Evolutionary conservation across 805 yeast species (phyloP).

Genomic region (Candida pseudofarinosa): DNA sequence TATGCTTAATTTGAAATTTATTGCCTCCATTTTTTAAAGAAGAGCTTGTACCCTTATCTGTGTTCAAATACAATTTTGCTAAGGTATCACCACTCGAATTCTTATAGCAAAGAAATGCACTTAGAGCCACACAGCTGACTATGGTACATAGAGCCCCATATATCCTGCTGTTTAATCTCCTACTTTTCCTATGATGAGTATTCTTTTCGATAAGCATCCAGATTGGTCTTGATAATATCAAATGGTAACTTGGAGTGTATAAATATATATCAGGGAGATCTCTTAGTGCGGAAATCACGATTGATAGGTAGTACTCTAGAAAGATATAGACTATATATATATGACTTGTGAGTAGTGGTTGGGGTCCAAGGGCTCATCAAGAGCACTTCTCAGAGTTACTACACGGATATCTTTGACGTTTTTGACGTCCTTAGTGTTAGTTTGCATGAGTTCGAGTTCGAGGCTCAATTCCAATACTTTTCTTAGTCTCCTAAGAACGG

Average conservation of each 20-base stretch:
- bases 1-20: slow-evolving; percentile 44
- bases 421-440: slow-evolving; percentile 10
- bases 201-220: not conserved
- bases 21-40: not conserved
- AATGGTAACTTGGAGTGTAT: not conserved
- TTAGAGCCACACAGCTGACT: not conserved
- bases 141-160: no score
- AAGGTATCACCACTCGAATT: not conserved
- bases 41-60: not conserved
- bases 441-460: slow-evolving; percentile 16
- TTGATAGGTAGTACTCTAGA: not conserved
- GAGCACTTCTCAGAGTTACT: slow-evolving; percentile 29
- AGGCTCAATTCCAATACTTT: slow-evolving; percentile 26
- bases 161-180: not conserved
- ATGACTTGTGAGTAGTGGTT: not conserved
- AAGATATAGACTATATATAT: no score
- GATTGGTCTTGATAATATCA: not conserved
- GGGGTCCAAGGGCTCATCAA: slow-evolving; percentile 6
- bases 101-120: not conserved
- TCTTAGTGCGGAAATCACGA: not conserved
- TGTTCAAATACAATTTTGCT: not conserved
- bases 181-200: not conserved
- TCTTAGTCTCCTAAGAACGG: slow-evolving; percentile 22
- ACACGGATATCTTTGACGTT: slow-evolving; percentile 32
- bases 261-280: not conserved